Conservation (phyloP, 768 basidiomycete species). For the Boletus vermiculosoides region DNA sequence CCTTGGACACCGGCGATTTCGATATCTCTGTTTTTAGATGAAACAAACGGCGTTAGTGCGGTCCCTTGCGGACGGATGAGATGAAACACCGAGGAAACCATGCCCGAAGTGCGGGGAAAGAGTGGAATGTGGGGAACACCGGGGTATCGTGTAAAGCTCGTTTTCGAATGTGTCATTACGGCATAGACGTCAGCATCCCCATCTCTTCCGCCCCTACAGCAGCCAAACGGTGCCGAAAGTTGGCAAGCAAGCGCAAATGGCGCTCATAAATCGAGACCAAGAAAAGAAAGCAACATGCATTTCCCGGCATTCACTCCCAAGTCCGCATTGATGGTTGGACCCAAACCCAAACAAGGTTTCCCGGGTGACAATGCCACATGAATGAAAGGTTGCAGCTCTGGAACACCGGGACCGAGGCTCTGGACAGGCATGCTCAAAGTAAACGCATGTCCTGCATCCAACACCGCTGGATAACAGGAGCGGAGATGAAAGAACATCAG, state of each 20-base stretch:
- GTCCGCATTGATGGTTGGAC: background rate
- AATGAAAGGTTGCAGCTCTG: background rate
- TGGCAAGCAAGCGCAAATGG: background rate
- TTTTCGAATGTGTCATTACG: background rate
- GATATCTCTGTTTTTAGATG: conserved; percentile 64
- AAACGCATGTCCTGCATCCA: background rate
- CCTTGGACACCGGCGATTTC: conserved; percentile 91
- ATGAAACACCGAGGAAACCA: background rate
- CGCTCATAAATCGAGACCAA: background rate
- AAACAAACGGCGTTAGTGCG: conserved; percentile 16
- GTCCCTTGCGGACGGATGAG: background rate
- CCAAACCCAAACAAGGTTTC: background rate
- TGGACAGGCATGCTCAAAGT: background rate
- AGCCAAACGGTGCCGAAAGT: background rate
- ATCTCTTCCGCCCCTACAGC: background rate
- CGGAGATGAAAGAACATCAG: conserved; percentile 13
- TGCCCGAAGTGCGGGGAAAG: conserved; percentile 11
- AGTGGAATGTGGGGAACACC: background rate
- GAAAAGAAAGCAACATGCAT: background rate
- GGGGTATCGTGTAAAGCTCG: conserved; percentile 3
- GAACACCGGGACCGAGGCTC: conserved; percentile 7
- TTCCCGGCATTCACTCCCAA: background rate
- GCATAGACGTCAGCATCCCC: background rate
- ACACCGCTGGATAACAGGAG: background rate
- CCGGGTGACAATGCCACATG: background rate